Conservation (phyloP, 2,329 filamentous ascomycete species). For the Corniculantispora saksenae region DNA sequence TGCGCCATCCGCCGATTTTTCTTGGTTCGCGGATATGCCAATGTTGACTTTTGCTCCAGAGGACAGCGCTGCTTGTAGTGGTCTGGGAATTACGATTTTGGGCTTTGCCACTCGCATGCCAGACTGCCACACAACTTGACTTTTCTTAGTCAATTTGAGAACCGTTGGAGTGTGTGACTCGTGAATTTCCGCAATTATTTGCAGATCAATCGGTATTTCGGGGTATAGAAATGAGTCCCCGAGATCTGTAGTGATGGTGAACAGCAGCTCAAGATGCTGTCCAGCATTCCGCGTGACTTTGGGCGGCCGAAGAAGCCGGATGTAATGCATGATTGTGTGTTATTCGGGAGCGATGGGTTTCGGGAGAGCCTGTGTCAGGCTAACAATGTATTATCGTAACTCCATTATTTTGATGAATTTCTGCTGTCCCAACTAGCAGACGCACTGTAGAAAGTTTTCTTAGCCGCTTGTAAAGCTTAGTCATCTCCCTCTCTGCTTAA, state of each 20-base stretch:
- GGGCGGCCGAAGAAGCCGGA: slow-evolving; percentile 53
- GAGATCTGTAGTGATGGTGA: slow-evolving; percentile 60
- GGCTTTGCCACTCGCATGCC: slow-evolving; percentile 45
- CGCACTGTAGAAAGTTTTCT: background rate
- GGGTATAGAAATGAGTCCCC: slow-evolving; percentile 57
- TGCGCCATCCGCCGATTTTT: slow-evolving; percentile 29
- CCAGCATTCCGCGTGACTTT: slow-evolving; percentile 34
- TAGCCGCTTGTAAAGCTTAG: background rate
- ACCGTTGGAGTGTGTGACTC: slow-evolving; percentile 25
- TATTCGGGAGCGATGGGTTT: background rate
- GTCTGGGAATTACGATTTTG: slow-evolving; percentile 29
- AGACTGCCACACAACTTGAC: slow-evolving; percentile 32
- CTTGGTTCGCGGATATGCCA: slow-evolving; percentile 30
- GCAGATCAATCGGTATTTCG: slow-evolving; percentile 44
- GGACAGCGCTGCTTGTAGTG: slow-evolving; percentile 29
- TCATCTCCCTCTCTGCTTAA: background rate
- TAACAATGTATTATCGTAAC: background rate
- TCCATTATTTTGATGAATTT: background rate
- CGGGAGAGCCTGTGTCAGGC: background rate
- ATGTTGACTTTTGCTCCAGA: slow-evolving; percentile 30
- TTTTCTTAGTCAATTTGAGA: slow-evolving; percentile 29
- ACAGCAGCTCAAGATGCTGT: slow-evolving; percentile 43
- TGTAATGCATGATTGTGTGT: slow-evolving; percentile 54
- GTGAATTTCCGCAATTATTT: slow-evolving; percentile 34
- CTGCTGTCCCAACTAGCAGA: background rate